Percentiles rank a stretch among this genome's conserved stretches.
Evolutionary conservation across 2,329 filamentous ascomycete species (phyloP).

Genomic region (Monosporascus sp.): DNA sequence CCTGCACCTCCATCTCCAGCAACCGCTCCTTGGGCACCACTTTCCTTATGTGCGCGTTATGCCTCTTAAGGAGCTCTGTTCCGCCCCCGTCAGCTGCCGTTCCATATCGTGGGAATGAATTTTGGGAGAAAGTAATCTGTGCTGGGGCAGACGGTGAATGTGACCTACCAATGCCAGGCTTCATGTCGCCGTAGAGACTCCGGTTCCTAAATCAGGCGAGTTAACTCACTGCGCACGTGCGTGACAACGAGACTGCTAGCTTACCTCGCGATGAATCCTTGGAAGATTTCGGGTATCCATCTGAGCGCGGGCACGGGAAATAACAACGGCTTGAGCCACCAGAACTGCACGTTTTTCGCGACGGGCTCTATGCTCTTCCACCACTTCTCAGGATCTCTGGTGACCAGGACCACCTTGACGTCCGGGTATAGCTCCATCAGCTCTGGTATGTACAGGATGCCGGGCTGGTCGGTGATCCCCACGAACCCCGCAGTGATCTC

Average conservation of each 20-base stretch:
- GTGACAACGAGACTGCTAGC: neutral
- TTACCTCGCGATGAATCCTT: conserved; percentile 4
- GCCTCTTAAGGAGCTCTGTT: conserved; percentile 8
- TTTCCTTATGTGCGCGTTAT: conserved; percentile 9
- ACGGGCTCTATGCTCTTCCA: conserved; percentile 24
- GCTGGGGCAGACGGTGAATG: neutral
- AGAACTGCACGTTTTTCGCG: conserved; percentile 7
- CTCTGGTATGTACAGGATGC: conserved; percentile 36
- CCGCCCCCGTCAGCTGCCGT: neutral
- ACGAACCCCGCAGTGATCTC: conserved; percentile 37
- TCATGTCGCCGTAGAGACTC: conserved; percentile 2
- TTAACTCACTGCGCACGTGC: neutral
- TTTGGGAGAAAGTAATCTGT: neutral
- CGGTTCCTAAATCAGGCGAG: neutral
- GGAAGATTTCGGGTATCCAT: conserved; percentile 3
- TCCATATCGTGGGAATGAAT: neutral
- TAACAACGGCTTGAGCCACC: conserved; percentile 7
- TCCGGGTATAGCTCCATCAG: conserved; percentile 43
- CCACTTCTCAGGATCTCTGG: conserved; percentile 31
- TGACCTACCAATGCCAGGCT: conserved; percentile 3
- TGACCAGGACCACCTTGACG: conserved; percentile 40
- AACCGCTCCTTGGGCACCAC: conserved; percentile 13
- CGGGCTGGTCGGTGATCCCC: conserved; percentile 40
- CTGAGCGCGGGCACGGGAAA: conserved; percentile 4
- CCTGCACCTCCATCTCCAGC: conserved; percentile 11